Percentiles rank a stretch among this genome's conserved stretches.
These are phyloP conservation scores for Yamadazyma taylorii DNA, from an alignment of 1,139 yeast genomes.

Conservation along the genomic window DNA sequence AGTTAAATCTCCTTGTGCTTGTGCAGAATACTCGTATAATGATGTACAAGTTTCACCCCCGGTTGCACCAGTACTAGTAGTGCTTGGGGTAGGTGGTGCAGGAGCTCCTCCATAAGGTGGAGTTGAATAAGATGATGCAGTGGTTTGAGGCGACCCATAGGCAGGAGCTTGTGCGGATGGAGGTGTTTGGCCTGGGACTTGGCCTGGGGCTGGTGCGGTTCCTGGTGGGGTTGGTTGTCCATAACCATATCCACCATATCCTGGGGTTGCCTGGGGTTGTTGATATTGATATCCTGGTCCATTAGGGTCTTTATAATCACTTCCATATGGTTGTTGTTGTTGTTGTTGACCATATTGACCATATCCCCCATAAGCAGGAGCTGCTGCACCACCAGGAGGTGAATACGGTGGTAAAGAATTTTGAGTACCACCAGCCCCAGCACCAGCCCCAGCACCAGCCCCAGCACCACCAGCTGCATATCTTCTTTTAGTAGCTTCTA, in stretches of 20 bases:
- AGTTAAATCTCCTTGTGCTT: slow-evolving; percentile 85
- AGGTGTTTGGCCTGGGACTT: slow-evolving; percentile 13
- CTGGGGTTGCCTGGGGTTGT: slow-evolving; percentile 5
- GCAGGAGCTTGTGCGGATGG: slow-evolving; percentile 17
- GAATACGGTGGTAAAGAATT: slow-evolving; percentile 29
- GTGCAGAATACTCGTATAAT: slow-evolving; percentile 74
- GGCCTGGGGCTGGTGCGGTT: slow-evolving; percentile 18
- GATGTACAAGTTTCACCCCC: slow-evolving; percentile 66
- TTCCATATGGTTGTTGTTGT: slow-evolving; percentile 9
- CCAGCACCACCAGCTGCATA: slow-evolving; percentile 52
- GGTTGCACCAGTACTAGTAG: slow-evolving; percentile 32
- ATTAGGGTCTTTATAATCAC: slow-evolving; percentile 18
- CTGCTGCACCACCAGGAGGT: slow-evolving; percentile 16
- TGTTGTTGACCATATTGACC: slow-evolving; percentile 6
- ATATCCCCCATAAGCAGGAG: slow-evolving; percentile 24
- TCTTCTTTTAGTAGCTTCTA: slow-evolving; percentile 78
- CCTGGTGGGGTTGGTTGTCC: slow-evolving; percentile 14
- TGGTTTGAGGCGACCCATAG: slow-evolving; percentile 17
- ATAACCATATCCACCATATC: slow-evolving; percentile 14
- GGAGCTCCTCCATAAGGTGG: too few species aligned
- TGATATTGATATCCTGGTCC: slow-evolving; percentile 18
- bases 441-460: slow-evolving; percentile 23
- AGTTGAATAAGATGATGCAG: slow-evolving; percentile 16
- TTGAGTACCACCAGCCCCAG: slow-evolving; percentile 22
- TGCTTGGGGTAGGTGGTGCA: slow-evolving; percentile 35